Conservation (phyloP, 805 yeast species). For the Candida nanaspora region DNA sequence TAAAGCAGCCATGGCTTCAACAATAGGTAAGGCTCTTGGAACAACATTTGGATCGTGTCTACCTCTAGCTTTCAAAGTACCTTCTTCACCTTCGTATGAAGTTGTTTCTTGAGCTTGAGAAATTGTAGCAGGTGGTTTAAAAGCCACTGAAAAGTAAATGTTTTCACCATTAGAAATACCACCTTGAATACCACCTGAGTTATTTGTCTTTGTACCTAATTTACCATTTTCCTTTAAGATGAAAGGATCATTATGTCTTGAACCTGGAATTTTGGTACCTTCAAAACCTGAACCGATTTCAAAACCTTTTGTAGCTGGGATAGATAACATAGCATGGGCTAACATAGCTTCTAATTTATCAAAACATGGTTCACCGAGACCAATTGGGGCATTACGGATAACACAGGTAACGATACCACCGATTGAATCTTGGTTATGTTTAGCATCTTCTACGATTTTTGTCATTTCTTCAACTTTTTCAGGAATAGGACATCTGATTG, state of each 20-base stretch:
- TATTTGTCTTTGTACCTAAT: slow-evolving; percentile 82
- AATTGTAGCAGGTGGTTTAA: slow-evolving; percentile 97
- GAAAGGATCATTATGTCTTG: slow-evolving; percentile 90
- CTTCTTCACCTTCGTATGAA: slow-evolving; percentile 81
- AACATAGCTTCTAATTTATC: slow-evolving; percentile 92
- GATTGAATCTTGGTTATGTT: slow-evolving; percentile 84
- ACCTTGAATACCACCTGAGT: slow-evolving; percentile 97
- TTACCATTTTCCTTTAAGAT: slow-evolving; percentile 42
- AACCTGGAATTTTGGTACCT: slow-evolving; percentile 87
- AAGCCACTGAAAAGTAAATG: slow-evolving; percentile 90
- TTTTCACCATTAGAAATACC: slow-evolving; percentile 96
- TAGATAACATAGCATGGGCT: slow-evolving; percentile 96
- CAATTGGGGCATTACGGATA: slow-evolving; percentile 85
- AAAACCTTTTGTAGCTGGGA: slow-evolving; percentile 97
- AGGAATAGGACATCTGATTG: slow-evolving; percentile 89
- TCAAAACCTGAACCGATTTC: slow-evolving; percentile 95
- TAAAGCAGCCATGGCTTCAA: slow-evolving; percentile 96
- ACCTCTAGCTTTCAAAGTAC: slow-evolving; percentile 90
- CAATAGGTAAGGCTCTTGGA: slow-evolving; percentile 97
- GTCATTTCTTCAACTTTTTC: slow-evolving; percentile 71
- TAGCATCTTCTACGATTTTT: slow-evolving; percentile 76
- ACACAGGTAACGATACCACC: slow-evolving; percentile 99
- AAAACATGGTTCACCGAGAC: slow-evolving; percentile 97
- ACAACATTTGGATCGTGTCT: slow-evolving; percentile 98
- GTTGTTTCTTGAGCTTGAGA: slow-evolving; percentile 87